Conservation (phyloP, 768 basidiomycete species). For the Tylopilus subfusipes region DNA sequence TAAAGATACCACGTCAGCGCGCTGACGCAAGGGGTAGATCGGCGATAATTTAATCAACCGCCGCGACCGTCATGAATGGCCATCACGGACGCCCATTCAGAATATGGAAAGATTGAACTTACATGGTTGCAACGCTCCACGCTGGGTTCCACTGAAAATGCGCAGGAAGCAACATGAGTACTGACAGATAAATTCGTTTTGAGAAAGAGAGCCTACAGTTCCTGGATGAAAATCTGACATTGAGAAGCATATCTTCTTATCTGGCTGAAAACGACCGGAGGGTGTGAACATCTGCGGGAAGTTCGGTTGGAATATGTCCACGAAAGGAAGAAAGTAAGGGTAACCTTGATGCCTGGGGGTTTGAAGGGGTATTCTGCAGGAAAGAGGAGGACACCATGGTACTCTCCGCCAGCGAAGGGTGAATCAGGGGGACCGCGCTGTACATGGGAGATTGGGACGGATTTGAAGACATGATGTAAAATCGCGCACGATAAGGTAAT, state of each 20-base stretch:
- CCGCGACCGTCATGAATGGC: conserved; percentile 15
- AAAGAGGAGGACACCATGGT: conserved; percentile 88
- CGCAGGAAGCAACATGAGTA: not conserved
- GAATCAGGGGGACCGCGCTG: conserved; percentile 94
- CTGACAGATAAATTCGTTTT: not conserved
- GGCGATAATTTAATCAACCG: conserved; percentile 17
- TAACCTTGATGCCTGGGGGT: conserved; percentile 93
- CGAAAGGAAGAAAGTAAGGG: conserved; percentile 1
- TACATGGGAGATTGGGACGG: conserved; percentile 5
- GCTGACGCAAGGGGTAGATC: not conserved
- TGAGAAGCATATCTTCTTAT: conserved; percentile 96
- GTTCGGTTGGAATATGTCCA: conserved; percentile 4
- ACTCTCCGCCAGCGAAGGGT: conserved; percentile 89
- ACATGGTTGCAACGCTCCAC: conserved; percentile 95
- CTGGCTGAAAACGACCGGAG: conserved; percentile 85
- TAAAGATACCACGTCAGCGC: conserved; percentile 32
- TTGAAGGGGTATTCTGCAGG: conserved; percentile 96
- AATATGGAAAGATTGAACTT: conserved; percentile 31
- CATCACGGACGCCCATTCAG: conserved; percentile 5
- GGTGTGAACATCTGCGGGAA: conserved; percentile 81
- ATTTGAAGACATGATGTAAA: not conserved
- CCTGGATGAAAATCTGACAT: conserved; percentile 97
- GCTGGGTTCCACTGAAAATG: conserved; percentile 85
- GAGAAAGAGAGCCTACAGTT: conserved; percentile 50
- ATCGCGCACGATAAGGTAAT: conserved; percentile 80